Conservation (phyloP, 768 basidiomycete genomes). For the Suillus weaverae region DNA sequence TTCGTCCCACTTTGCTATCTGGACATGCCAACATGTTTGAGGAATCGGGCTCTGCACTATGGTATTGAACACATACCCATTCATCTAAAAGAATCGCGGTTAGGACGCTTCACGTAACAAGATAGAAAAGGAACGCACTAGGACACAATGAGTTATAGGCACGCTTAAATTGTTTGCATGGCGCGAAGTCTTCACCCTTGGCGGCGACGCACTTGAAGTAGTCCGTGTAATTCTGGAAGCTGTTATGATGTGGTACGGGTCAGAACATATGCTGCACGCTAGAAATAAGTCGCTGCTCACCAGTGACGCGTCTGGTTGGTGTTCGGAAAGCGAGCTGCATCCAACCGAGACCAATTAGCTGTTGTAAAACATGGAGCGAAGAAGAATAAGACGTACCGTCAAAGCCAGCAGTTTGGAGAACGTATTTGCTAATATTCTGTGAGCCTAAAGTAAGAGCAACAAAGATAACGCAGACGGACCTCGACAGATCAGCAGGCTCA, state of each 20-base stretch:
- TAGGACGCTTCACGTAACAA: slow-evolving; percentile 6
- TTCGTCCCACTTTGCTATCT: slow-evolving; percentile 91
- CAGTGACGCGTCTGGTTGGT: slow-evolving; percentile 97
- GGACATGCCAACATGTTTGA: slow-evolving; percentile 8
- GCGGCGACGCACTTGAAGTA: slow-evolving; percentile 97
- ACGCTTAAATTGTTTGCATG: slow-evolving; percentile 98
- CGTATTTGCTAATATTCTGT: slow-evolving; percentile 61
- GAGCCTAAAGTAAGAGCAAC: slow-evolving; percentile 11
- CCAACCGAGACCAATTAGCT: background rate
- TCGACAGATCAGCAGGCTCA: slow-evolving; percentile 42
- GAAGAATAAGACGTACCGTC: slow-evolving; percentile 57
- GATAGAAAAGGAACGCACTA: slow-evolving; percentile 57
- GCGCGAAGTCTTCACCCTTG: slow-evolving; percentile 97
- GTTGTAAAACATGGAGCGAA: background rate
- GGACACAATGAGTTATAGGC: slow-evolving; percentile 97
- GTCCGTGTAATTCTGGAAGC: slow-evolving; percentile 96
- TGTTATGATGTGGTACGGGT: slow-evolving; percentile 26
- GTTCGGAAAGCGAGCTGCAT: slow-evolving; percentile 82
- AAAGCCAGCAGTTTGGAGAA: slow-evolving; percentile 93
- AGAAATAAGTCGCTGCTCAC: slow-evolving; percentile 44
- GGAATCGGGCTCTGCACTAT: slow-evolving; percentile 2
- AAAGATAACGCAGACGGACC: slow-evolving; percentile 36
- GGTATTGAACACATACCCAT: slow-evolving; percentile 62
- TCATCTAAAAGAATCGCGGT: slow-evolving; percentile 56
- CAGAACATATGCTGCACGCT: background rate